Percentiles rank a stretch among this genome's conserved stretches.
Conservation (phyloP, 2,329 filamentous ascomycete species). For the Diaporthe ilicicola region DNA sequence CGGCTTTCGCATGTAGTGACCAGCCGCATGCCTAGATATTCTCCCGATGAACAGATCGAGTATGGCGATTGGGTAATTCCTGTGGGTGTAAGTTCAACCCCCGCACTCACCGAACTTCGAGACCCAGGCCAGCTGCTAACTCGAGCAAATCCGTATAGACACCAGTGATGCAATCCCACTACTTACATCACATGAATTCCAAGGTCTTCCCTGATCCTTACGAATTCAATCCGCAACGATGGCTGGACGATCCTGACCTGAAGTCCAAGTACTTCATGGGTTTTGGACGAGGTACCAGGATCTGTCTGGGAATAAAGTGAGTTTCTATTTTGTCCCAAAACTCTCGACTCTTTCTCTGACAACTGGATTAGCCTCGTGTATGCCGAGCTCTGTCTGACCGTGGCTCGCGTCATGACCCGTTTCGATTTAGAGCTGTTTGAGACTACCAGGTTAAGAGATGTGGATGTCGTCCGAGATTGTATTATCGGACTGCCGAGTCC, state of each 20-base stretch:
- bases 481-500: not conserved
- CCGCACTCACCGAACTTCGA: no score
- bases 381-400: not conserved
- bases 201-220: not conserved
- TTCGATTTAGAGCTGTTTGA: not conserved
- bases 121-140: no score
- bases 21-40: not conserved
- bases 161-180: not conserved
- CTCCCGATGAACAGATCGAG: not conserved
- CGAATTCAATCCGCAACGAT: not conserved
- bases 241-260: not conserved
- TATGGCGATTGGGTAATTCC: slow-evolving; percentile 16
- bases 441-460: not conserved
- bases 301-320: not conserved
- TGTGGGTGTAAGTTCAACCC: not conserved
- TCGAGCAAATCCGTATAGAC: no score
- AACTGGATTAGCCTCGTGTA: not conserved
- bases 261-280: not conserved
- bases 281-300: not conserved
- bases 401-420: not conserved
- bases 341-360: no score
- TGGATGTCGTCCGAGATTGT: not conserved
- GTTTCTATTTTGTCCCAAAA: no score
- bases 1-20: not conserved
- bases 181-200: not conserved